phyloP scores from a whole-genome alignment of 2,329 filamentous ascomycete species.

The Trichoderma lentiforme region DNA sequence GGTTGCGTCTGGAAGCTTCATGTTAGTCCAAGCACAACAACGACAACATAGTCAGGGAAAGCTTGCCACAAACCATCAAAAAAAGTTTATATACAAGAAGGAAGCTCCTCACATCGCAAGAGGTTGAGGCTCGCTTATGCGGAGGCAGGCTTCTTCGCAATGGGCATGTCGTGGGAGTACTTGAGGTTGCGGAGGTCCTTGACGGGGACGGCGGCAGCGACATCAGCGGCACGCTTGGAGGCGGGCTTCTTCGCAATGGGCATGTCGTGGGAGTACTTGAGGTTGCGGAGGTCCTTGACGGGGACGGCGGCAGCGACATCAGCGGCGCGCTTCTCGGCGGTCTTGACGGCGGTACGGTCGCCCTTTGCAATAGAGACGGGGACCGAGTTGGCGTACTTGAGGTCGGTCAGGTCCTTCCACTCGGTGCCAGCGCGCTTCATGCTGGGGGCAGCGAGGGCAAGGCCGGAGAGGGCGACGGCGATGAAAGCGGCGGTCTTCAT shows the following conservation, averaged over 20 bases:
- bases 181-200: constrained; percentile 13
- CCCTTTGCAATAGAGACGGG: background rate
- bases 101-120: background rate
- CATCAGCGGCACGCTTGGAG: background rate
- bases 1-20: background rate
- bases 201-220: background rate
- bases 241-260: background rate
- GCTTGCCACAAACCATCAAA: constrained; percentile 4
- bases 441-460: constrained; percentile 15
- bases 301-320: background rate
- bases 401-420: constrained; percentile 2
- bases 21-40: background rate
- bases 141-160: background rate
- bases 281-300: constrained; percentile 7
- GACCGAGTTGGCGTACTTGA: constrained; percentile 17
- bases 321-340: background rate
- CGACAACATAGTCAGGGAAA: background rate
- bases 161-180: constrained; percentile 6
- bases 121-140: constrained; percentile 1
- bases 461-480: constrained; percentile 15
- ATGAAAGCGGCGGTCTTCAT: constrained; percentile 18
- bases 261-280: constrained; percentile 3
- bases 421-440: background rate
- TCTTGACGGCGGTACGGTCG: background rate
- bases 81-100: constrained; percentile 18